Evolutionary conservation across 192 early-diverging fungal genomes (phyloP), one percentile per base, ranked within the genome.

Genomic region (Coemansia sp.): DNA sequence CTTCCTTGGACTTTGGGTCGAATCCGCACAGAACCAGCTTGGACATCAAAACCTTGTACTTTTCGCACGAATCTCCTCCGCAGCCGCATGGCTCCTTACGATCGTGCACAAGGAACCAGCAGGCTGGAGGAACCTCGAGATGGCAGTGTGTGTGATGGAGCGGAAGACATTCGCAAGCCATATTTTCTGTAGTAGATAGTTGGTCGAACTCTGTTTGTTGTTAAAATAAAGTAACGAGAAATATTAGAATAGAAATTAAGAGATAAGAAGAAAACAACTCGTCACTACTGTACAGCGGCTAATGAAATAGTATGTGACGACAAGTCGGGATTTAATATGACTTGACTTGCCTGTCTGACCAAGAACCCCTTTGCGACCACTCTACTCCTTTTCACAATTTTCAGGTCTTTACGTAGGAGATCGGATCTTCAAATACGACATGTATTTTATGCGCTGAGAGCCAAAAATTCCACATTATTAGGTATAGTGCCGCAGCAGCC

Each of bases 31-130:
- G 4, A 6, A 74, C 38, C 4, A 74, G 71, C 57, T 74, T 74
- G 49, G 71, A 56, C 71, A 74, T 74, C 22, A 65, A 62, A 13
- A 17, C 46, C 25, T 54, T 43, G 40, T 67, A 64, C 44, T 61
- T 64, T 48, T 74, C 71, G 37, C 71, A 74, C 6, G 41, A 27
- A 14, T 38, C 46, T 46, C 71, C 71, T 15, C 71, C 71, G 44
- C 71, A 74, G 22, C 71, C 71, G 30, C 71, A 74, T 0, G 64
- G 64, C 55, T 67, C 71, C 34, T 73, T 73, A 22, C 71, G 65
- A 30, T 74, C 71, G 43, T 74, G 71, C 9, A 45, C 60, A 21
- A 74, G 50, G 48, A 74, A 63, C 71, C 71, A 74, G 62, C 71
- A 74, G 2, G 71, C 61, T 7, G 71, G 57, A 2, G 64, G 65